Base-by-base conservation (phyloP, 192 early-diverging fungal genomes). In the Rhizophagus sp. region DNA sequence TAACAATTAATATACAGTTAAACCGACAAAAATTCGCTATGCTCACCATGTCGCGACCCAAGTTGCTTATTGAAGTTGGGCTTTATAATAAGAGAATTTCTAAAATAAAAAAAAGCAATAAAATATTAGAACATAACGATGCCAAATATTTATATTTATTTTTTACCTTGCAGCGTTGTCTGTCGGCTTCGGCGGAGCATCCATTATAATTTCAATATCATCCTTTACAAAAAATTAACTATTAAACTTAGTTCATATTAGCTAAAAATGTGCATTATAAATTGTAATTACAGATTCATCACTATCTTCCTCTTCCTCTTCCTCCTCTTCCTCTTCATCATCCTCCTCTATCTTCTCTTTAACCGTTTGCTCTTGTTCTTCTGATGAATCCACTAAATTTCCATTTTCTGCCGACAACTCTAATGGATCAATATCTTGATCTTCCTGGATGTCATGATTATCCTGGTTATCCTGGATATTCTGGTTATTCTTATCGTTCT, bases 151-250 rank as follows among this genome's bases (percentile, higher is more conserved):
- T 70, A 17, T 10, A 49, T 19, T 62, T 22, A 8, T n/a, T 62
- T 27, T 33, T 62, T 82, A 82, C 84, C 75, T 85, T 77, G 80
- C 75, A 24, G 67, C 19, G 9, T 61, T 75, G 19, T 82, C 73
- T 25, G 78, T 39, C 24, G 84, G 68, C 74, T 82, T 80, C 52
- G 84, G 65, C 24, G 83, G 89, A 24, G 83, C 81, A 63, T 93
- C 90, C 84, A 94, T 83, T 22, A 94, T 89, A 82, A 94, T 94
- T 72, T 94, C 92, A 25, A 94, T 83, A 82, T 94, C 93, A 91
- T 90, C 44, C 44, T 47, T 47, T 47, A 71, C 79, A 66, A 27
- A 25, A 2, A 47, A n/a, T 74, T 80, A 47, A 71, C 1, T 30
- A 30, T 30, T 30, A 30, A 30, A 52, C 47, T 47, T 75, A 67